A percentile compares a stretch with the other conserved stretches of the same genome.
These are phyloP conservation scores for Trifolium pratense DNA, from an alignment of 306 rosid species.

Conservation along the genomic window DNA sequence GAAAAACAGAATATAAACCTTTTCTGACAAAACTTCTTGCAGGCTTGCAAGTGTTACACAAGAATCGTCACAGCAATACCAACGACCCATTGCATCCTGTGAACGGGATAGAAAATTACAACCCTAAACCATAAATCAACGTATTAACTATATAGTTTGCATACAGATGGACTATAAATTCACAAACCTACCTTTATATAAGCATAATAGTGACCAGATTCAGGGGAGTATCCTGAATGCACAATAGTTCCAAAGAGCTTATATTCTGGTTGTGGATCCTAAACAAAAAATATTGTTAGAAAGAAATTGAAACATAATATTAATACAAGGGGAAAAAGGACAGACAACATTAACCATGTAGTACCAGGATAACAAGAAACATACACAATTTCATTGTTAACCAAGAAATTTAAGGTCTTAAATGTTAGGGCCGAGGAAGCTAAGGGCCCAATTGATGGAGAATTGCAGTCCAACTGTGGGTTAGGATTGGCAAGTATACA, in stretches of 20 bases:
- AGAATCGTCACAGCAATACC: slow-evolving; percentile 97
- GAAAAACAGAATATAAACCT: slow-evolving; percentile 92
- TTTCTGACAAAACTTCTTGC: slow-evolving; percentile 90
- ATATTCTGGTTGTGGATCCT: slow-evolving; percentile 95
- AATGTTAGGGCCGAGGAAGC: neutral
- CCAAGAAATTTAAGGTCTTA: slow-evolving; percentile 33
- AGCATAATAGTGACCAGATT: slow-evolving; percentile 97
- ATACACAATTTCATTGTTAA: neutral
- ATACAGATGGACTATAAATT: neutral
- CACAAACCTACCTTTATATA: slow-evolving; percentile 75
- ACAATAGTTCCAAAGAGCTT: slow-evolving; percentile 97
- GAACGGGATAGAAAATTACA: slow-evolving; percentile 39
- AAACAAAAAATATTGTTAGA: slow-evolving; percentile 44
- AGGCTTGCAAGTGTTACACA: slow-evolving; percentile 75
- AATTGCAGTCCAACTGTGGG: slow-evolving; percentile 6
- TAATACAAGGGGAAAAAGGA: neutral
- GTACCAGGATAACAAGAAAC: slow-evolving; percentile 2
- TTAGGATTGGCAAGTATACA: neutral
- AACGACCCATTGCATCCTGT: slow-evolving; percentile 88
- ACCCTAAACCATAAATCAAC: slow-evolving; percentile 17
- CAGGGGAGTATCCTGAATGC: slow-evolving; percentile 95
- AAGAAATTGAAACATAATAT: slow-evolving; percentile 24
- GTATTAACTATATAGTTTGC: slow-evolving; percentile 7
- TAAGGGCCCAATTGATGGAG: neutral
- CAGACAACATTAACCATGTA: slow-evolving; percentile 20